Evolutionary conservation across 768 basidiomycete species (phyloP).

Genomic region (Boletus rubroflammeus): DNA sequence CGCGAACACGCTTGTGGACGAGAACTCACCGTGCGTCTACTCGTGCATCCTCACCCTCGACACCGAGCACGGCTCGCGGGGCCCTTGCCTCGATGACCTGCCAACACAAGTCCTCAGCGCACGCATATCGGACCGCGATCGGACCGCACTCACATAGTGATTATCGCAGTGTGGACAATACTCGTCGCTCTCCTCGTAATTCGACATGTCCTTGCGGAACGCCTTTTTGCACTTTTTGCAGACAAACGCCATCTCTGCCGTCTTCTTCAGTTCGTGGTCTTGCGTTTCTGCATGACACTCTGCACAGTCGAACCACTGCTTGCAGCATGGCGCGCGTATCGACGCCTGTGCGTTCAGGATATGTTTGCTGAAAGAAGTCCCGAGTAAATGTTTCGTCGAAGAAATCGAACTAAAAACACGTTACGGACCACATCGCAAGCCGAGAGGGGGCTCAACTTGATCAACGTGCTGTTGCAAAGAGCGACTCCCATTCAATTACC

Average conservation of each 20-base stretch:
- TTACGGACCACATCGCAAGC: slow-evolving; percentile 27
- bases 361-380: slow-evolving; percentile 71
- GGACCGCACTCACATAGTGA: slow-evolving; percentile 75
- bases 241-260: slow-evolving; percentile 78
- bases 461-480: no score
- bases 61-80: slow-evolving; percentile 76
- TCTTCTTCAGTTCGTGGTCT: slow-evolving; percentile 68
- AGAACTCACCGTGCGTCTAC: slow-evolving; percentile 74
- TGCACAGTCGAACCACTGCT: slow-evolving; percentile 95
- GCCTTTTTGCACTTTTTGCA: slow-evolving; percentile 95
- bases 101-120: background rate
- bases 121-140: background rate
- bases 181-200: slow-evolving; percentile 95
- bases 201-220: slow-evolving; percentile 90
- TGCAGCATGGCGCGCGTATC: slow-evolving; percentile 95
- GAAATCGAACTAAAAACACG: background rate
- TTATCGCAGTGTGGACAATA: slow-evolving; percentile 99
- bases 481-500: background rate
- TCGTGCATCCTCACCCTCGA: slow-evolving; percentile 90
- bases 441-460: background rate
- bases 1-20: background rate
- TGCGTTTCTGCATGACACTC: slow-evolving; percentile 90
- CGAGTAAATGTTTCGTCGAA: background rate
- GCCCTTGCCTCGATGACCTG: slow-evolving; percentile 93
- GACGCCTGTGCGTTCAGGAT: slow-evolving; percentile 95